Evolutionary conservation across 768 basidiomycete species (phyloP).

Genomic region (Favolaschia claudopus): DNA sequence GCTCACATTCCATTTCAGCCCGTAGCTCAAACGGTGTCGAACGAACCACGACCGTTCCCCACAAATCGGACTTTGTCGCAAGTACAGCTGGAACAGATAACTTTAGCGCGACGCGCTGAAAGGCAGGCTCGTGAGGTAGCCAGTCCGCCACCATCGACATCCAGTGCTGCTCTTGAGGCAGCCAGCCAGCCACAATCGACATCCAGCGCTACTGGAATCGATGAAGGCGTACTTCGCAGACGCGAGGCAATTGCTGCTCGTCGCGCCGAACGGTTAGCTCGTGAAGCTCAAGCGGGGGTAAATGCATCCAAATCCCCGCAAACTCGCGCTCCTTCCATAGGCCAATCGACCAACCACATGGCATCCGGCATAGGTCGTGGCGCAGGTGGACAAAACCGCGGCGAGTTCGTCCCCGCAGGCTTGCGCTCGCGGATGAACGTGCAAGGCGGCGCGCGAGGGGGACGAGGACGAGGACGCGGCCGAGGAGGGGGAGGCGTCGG

Average conservation of each 20-base stretch:
- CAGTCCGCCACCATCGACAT: neutral
- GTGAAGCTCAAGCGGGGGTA: neutral
- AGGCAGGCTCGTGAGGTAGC: constrained; percentile 5
- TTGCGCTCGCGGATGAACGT: neutral
- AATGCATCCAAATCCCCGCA: neutral
- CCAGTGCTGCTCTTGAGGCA: too few species aligned
- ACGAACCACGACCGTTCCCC: too few species aligned
- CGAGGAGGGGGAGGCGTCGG: neutral
- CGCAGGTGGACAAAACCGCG: neutral
- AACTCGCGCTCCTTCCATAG: neutral
- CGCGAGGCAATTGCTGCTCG: neutral
- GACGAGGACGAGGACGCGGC: neutral
- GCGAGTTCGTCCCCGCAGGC: too few species aligned
- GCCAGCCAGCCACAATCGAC: too few species aligned
- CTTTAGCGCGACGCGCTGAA: constrained; percentile 20
- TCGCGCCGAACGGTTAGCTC: constrained; percentile 13
- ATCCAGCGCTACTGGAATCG: too few species aligned
- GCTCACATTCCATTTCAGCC: too few species aligned
- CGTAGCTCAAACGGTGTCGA: too few species aligned
- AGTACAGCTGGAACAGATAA: neutral
- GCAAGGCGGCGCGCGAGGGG: constrained; percentile 9
- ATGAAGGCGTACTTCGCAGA: neutral
- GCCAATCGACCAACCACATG: neutral
- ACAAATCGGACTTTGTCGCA: too few species aligned
- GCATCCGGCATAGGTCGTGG: too few species aligned